Base-by-base conservation (phyloP, 441 rosid species). In the Bruguiera hainesii region DNA sequence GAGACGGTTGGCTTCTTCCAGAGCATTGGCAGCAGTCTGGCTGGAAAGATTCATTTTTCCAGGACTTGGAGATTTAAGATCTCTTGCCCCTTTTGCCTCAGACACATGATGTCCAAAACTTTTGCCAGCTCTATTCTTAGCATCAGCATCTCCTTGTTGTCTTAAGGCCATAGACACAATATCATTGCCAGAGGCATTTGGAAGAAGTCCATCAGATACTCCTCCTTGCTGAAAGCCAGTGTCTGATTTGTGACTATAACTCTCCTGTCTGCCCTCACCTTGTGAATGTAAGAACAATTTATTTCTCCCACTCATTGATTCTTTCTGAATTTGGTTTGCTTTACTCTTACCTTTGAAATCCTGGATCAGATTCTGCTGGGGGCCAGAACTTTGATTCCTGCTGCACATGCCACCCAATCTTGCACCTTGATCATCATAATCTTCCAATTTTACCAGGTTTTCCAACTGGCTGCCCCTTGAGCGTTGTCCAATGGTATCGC, bases 1-100 rank as follows among this genome's bases (percentile, higher is more conserved):
- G 67, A 80, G 80, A 46, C 77, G 62, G 71, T 81, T 76, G 73
- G 92, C 96, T 79, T 87, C 85, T 75, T 75, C 74, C 73, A 93
- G 75, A 69, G 79, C 67, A 80, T 70, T 56, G 56, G 56, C 60
- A 55, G 86, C 85, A 63, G 66, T 60, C 66, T 75, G 83, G 55
- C 71, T 67, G 56, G 76, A 73, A 57, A 77, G 69, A 81, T 76
- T 80, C 57, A 68, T 76, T 70, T 64, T 68, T 66, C 65, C 71
- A 67, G 74, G 74, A 74, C 74, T 67, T 39, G 70, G 37, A 71
- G 71, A 72, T 70, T 59, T 66, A 28, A 53, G 33, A 71, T 76
- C 84, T 76, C 71, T 70, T 61, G 65, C 66, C 61, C 60, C 74
- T 57, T 25, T 61, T 25, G 69, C 33, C 62, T 80, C 80, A 56